Evolutionary conservation across 495 filamentous ascomycete species (phyloP), one percentile per base, ranked within the genome.

Genomic region (Rhizodiscina lignyota): DNA sequence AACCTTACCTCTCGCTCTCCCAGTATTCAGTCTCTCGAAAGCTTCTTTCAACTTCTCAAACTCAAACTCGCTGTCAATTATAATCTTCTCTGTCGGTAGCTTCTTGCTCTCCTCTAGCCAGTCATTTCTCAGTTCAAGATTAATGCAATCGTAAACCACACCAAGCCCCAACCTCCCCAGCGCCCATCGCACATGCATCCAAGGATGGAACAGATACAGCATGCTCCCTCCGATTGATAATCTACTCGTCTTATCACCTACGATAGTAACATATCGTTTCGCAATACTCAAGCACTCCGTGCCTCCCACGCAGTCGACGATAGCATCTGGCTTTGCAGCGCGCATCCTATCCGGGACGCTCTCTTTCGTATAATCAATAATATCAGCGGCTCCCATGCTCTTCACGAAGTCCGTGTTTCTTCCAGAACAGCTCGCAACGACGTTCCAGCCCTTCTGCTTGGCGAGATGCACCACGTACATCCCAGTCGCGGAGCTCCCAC

Each of bases 261-360:
- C 51, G 29, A 54, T 54, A 11, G 49, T 45, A 10, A 48, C 35
- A 26, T 52, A 54, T 37, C 29, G 42, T 39, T 39, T 30, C 39
- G 22, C 37, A 31, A 23, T 43, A 15, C 1, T 27, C 11, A 33
- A 40, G 40, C 32, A 44, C 34, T 47, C 43, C 1, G 44, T 48
- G 1, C 51, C 51, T 5, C 51, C 51, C 2, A 54, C 51, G 32
- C 51, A 54, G 26, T 54, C 51, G 21, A 54, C 47, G 18, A 52
- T 45, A 5, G 47, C 38, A 35, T 48, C 49, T 13, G 48, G 47
- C 27, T 36, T 39, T 19, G 43, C 44, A 12, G 41, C 35, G 11
- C 22, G 17, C 18, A 48, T 40, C 4, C 12, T 18, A 3, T 28
- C 5, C n/a, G 40, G 33, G 4, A 54, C 49, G 22, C 34, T 31